A percentile compares a stretch with the other conserved stretches of the same genome.
Evolutionary conservation across 2,329 filamentous ascomycete genomes (phyloP).

Genomic region (Penicillium crustosum): DNA sequence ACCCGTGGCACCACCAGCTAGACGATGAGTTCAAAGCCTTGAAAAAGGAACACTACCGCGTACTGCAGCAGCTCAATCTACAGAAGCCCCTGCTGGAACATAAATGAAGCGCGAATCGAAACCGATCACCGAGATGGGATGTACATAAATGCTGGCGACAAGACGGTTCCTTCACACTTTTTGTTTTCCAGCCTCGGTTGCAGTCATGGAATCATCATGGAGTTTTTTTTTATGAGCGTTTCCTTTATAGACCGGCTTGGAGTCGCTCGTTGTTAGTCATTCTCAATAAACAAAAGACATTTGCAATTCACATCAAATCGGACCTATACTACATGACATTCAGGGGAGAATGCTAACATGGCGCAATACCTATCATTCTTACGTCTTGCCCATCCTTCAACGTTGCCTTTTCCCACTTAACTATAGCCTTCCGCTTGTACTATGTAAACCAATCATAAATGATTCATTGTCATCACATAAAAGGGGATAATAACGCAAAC

Average conservation of each 20-base stretch:
- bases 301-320: not conserved
- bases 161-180: not conserved
- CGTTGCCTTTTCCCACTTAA: not conserved
- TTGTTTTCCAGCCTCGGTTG: not conserved
- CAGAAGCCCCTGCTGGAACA: not conserved
- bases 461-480: not conserved
- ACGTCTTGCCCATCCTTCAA: not conserved
- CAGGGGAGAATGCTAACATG: not conserved
- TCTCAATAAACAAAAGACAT: not conserved
- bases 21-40: constrained; percentile 61
- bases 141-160: not conserved
- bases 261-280: not conserved
- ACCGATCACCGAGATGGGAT: not conserved
- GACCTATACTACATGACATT: no score
- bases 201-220: not conserved
- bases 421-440: not conserved
- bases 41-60: constrained; percentile 55
- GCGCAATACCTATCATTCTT: not conserved
- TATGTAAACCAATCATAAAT: not conserved
- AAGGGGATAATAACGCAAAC: not conserved
- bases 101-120: not conserved
- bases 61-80: constrained; percentile 26
- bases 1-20: constrained; percentile 68
- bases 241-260: not conserved
- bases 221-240: not conserved